phyloP scores from a whole-genome alignment of 192 early-diverging fungal species.

The Kappamyces sp. region DNA sequence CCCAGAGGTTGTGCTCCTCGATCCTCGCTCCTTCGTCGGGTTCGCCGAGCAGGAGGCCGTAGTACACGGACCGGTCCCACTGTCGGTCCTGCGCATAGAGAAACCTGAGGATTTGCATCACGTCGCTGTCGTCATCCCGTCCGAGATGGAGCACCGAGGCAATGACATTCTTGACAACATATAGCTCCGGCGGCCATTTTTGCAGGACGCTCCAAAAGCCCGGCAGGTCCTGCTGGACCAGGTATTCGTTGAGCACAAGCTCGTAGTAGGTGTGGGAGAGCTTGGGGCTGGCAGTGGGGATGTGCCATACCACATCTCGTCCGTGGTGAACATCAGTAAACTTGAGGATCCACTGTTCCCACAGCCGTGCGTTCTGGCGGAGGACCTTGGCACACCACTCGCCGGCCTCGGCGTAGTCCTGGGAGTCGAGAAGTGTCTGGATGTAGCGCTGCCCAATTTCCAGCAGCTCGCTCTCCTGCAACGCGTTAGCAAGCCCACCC shows the following conservation, averaged over 20 bases:
- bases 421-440: constrained; percentile 1
- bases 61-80: constrained; percentile 73
- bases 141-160: constrained; percentile 67
- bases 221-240: constrained; percentile 56
- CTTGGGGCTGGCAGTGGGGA: constrained; percentile 71
- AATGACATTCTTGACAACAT: constrained; percentile 68
- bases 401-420: constrained; percentile 64
- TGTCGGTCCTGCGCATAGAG: constrained; percentile 65
- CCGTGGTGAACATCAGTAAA: constrained; percentile 70
- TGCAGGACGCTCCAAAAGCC: constrained; percentile 55
- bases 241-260: constrained; percentile 69
- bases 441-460: constrained; percentile 20
- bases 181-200: constrained; percentile 75
- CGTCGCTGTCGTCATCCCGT: constrained; percentile 39
- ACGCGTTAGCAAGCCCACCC: background rate
- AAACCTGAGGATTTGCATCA: background rate
- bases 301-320: constrained; percentile 62
- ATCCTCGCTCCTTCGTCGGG: constrained; percentile 76
- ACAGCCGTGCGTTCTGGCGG: constrained; percentile 56
- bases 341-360: constrained; percentile 90
- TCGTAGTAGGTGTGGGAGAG: constrained; percentile 80
- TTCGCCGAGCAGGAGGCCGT: constrained; percentile 66
- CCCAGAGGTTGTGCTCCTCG: constrained; percentile 70
- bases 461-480: constrained; percentile 5
- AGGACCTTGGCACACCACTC: constrained; percentile 68